These are phyloP conservation scores for Pseudogymnoascus verrucosus DNA, from an alignment of 2,329 filamentous ascomycete genomes.

Conservation along the genomic window DNA sequence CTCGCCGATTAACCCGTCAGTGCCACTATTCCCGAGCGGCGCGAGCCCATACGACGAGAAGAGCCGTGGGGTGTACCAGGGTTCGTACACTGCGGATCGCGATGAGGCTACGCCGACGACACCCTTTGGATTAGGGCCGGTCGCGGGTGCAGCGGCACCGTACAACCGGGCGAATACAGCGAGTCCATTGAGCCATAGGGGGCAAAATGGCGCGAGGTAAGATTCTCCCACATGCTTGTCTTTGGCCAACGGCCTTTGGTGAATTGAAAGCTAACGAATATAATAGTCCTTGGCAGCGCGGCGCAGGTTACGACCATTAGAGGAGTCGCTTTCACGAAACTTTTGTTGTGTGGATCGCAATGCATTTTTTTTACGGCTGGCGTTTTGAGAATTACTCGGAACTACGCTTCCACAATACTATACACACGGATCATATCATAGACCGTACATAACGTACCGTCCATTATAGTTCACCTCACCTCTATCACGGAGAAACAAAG, in stretches of 20 bases:
- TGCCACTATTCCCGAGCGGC: slow-evolving; percentile 40
- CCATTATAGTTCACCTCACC: background rate
- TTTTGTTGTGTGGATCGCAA: background rate
- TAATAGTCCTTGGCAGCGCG: slow-evolving; percentile 46
- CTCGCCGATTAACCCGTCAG: slow-evolving; percentile 42
- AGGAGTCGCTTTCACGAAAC: background rate
- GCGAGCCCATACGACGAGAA: slow-evolving; percentile 25
- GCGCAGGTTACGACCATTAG: slow-evolving; percentile 47
- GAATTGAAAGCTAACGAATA: slow-evolving; percentile 19
- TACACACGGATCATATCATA: background rate
- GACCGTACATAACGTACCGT: background rate
- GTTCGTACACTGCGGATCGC: slow-evolving; percentile 17
- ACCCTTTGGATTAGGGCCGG: background rate
- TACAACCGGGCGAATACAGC: slow-evolving; percentile 27
- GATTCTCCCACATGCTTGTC: slow-evolving; percentile 14
- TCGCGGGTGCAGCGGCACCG: slow-evolving; percentile 12
- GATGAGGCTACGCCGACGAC: slow-evolving; percentile 17
- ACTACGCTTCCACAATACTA: background rate
- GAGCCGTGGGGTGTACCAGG: slow-evolving; percentile 19
- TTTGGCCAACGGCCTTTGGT: background rate
- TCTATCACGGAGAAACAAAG: background rate
- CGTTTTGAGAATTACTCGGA: background rate
- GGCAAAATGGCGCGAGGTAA: slow-evolving; percentile 39
- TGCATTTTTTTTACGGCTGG: background rate
- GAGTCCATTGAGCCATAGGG: slow-evolving; percentile 30